These are phyloP conservation scores for Scheffersomyces segobiensis DNA, from an alignment of 1,139 yeast species.

Conservation along the genomic window DNA sequence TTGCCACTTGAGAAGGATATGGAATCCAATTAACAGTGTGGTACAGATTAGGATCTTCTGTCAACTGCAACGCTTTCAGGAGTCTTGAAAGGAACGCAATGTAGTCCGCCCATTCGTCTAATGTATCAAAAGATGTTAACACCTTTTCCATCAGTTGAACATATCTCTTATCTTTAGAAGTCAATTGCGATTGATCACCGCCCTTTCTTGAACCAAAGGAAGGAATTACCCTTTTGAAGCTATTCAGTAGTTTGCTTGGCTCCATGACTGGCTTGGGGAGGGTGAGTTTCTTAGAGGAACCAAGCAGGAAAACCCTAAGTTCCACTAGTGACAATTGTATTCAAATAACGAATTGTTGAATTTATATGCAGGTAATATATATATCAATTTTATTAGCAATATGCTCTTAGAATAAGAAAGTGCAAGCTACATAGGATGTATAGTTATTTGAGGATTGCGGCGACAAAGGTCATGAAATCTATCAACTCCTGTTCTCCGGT, in stretches of 20 bases:
- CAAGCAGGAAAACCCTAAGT: not conserved
- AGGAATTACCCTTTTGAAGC: not conserved
- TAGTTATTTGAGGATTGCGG: conserved; percentile 9
- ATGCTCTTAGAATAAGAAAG: not conserved
- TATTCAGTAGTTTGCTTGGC: not conserved
- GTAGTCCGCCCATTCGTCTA: conserved; percentile 98
- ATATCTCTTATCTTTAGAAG: conserved; percentile 69
- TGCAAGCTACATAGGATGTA: not conserved
- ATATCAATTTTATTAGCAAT: not conserved
- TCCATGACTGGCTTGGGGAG: not conserved
- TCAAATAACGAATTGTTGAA: not conserved
- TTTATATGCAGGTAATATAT: not conserved
- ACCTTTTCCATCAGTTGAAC: conserved; percentile 70
- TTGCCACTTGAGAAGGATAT: conserved; percentile 40
- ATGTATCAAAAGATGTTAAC: conserved; percentile 73
- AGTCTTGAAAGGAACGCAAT: conserved; percentile 82
- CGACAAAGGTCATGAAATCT: conserved; percentile 58
- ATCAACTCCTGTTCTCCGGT: conserved; percentile 65
- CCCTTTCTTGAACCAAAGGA: conserved; percentile 2
- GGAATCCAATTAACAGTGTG: conserved; percentile 48
- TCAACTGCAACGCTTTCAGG: conserved; percentile 60
- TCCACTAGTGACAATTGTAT: not conserved
- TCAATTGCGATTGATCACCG: conserved; percentile 13
- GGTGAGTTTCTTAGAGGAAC: not conserved
- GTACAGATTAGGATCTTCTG: conserved; percentile 27